A percentile compares a stretch with the other conserved stretches of the same genome.
phyloP scores from a whole-genome alignment of 495 filamentous ascomycete species.

The Hypomontagnella submonticulosa region DNA sequence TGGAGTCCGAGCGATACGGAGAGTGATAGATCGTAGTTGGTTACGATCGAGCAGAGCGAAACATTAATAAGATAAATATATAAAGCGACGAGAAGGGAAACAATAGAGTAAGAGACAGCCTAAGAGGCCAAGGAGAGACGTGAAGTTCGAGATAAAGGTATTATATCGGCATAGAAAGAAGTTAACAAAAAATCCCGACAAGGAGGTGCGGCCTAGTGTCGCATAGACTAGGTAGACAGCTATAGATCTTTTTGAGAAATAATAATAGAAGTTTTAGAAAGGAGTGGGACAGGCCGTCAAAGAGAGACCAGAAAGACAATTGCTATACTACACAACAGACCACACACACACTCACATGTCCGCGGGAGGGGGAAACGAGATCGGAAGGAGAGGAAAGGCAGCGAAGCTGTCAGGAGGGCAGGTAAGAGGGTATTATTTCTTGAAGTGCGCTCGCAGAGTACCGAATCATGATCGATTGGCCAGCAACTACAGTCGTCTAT shows the following conservation, averaged over 20 bases:
- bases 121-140: constrained; percentile 47
- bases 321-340: constrained; percentile 42
- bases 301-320: constrained; percentile 40
- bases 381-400: constrained; percentile 38
- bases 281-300: constrained; percentile 41
- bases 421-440: constrained; percentile 44
- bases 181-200: constrained; percentile 29
- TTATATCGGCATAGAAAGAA: constrained; percentile 29
- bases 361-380: constrained; percentile 43
- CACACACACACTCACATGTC: constrained; percentile 41
- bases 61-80: constrained; percentile 32
- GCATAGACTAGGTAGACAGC: constrained; percentile 33
- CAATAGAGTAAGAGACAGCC: constrained; percentile 32
- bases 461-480: constrained; percentile 48
- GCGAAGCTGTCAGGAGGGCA: constrained; percentile 39
- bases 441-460: constrained; percentile 37
- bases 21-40: constrained; percentile 17
- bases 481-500: constrained; percentile 35
- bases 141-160: constrained; percentile 36
- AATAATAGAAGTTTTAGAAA: constrained; percentile 36
- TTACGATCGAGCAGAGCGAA: constrained; percentile 44
- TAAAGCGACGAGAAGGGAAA: constrained; percentile 38
- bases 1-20: constrained; percentile 39
- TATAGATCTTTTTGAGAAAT: constrained; percentile 27
- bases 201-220: constrained; percentile 34